phyloP scores from a whole-genome alignment of 2,329 filamentous ascomycete species.

The Bipolaris victoriae region DNA sequence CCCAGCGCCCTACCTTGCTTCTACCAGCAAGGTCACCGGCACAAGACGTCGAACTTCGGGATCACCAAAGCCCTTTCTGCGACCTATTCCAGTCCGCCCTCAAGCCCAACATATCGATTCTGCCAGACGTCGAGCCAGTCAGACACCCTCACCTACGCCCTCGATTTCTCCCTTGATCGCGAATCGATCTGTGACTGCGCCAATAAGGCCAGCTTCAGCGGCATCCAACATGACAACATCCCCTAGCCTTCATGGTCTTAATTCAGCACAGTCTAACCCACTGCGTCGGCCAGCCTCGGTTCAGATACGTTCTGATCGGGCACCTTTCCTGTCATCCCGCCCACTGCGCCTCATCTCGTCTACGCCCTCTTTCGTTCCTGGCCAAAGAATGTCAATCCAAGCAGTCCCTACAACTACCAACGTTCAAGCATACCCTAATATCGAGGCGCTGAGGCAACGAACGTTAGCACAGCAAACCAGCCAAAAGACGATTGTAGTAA shows the following conservation, averaged over 20 bases:
- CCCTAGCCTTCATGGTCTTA: slow-evolving; percentile 16
- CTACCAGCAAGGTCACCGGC: slow-evolving; percentile 15
- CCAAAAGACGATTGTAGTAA: slow-evolving; percentile 29
- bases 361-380: slow-evolving; percentile 42
- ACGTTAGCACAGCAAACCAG: slow-evolving; percentile 16
- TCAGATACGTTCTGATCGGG: slow-evolving; percentile 52
- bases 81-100: slow-evolving; percentile 45
- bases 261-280: slow-evolving; percentile 25
- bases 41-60: slow-evolving; percentile 37
- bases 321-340: slow-evolving; percentile 53
- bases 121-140: slow-evolving; percentile 41
- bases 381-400: slow-evolving; percentile 29
- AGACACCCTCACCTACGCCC: slow-evolving; percentile 26
- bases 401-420: slow-evolving; percentile 11
- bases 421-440: slow-evolving; percentile 27
- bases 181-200: slow-evolving; percentile 43
- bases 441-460: slow-evolving; percentile 37
- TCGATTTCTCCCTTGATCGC: slow-evolving; percentile 33
- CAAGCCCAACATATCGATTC: slow-evolving; percentile 39
- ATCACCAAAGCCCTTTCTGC: slow-evolving; percentile 45
- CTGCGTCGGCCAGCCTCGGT: slow-evolving; percentile 53
- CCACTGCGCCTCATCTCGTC: slow-evolving; percentile 37
- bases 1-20: slow-evolving; percentile 10
- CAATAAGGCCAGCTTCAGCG: slow-evolving; percentile 25
- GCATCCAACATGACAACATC: slow-evolving; percentile 21